Evolutionary conservation across 2,329 filamentous ascomycete genomes (phyloP).

Genomic region (Hortaea werneckii): DNA sequence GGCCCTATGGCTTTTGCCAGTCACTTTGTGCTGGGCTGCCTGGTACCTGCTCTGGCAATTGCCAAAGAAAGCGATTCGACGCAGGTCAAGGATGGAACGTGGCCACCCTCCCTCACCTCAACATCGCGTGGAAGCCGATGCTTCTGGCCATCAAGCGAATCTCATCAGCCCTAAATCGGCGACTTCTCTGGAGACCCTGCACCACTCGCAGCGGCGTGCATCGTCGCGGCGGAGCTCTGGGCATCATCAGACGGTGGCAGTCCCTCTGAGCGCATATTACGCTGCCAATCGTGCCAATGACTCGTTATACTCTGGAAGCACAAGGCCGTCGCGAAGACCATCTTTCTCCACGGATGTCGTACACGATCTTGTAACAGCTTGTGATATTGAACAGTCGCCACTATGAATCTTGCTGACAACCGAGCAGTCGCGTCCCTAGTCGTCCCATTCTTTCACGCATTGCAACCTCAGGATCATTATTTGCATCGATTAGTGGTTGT

Average conservation of each 20-base stretch:
- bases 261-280: neutral
- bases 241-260: neutral
- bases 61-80: neutral
- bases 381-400: constrained; percentile 20
- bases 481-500: constrained; percentile 80
- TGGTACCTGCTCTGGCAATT: neutral
- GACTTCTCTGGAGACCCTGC: too few relatives aligned
- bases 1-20: too few relatives aligned
- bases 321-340: neutral
- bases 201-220: too few relatives aligned
- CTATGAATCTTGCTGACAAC: constrained; percentile 12
- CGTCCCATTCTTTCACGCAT: constrained; percentile 69
- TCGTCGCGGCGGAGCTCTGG: neutral
- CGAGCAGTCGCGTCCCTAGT: constrained; percentile 57
- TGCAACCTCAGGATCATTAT: constrained; percentile 77
- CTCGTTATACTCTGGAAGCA: neutral
- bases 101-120: neutral
- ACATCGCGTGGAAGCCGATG: too few relatives aligned
- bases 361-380: neutral
- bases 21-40: neutral
- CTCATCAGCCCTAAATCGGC: too few relatives aligned
- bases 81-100: neutral
- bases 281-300: neutral
- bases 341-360: neutral
- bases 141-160: too few relatives aligned